These are phyloP conservation scores for Colletotrichum melonis DNA, from an alignment of 2,329 filamentous ascomycete genomes.

Conservation along the genomic window DNA sequence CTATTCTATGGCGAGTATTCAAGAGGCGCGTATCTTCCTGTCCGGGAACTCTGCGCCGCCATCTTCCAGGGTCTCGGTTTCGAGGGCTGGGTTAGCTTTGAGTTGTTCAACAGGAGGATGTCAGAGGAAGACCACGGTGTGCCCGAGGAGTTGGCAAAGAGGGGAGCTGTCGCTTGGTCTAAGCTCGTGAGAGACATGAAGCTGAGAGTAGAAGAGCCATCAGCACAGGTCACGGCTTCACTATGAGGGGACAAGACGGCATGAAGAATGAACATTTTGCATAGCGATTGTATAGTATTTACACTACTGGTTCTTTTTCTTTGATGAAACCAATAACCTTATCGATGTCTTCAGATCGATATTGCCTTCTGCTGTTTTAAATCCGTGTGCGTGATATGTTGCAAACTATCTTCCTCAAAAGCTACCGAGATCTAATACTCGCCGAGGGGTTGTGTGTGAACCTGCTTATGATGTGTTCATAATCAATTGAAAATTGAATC, in stretches of 20 bases:
- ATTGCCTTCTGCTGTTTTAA: slow-evolving; percentile 62
- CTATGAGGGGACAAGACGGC: slow-evolving; percentile 39
- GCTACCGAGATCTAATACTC: slow-evolving; percentile 78
- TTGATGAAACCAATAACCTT: neutral
- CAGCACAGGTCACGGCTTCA: slow-evolving; percentile 47
- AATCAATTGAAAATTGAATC: too few species aligned
- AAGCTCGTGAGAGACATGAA: slow-evolving; percentile 53
- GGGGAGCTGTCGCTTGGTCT: slow-evolving; percentile 62
- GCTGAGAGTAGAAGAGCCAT: slow-evolving; percentile 40
- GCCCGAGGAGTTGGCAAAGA: slow-evolving; percentile 70
- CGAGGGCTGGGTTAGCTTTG: slow-evolving; percentile 77
- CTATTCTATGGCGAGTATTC: slow-evolving; percentile 66
- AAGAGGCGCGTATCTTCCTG: slow-evolving; percentile 75
- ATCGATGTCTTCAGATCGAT: slow-evolving; percentile 36
- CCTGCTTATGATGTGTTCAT: slow-evolving; percentile 53
- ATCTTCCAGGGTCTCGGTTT: slow-evolving; percentile 74
- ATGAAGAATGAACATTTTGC: neutral
- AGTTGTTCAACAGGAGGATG: slow-evolving; percentile 74
- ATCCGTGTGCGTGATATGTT: slow-evolving; percentile 70
- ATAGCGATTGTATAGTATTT: slow-evolving; percentile 24
- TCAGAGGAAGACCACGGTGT: slow-evolving; percentile 60
- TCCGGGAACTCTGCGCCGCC: slow-evolving; percentile 68
- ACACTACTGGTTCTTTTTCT: neutral
- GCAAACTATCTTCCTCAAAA: slow-evolving; percentile 73
- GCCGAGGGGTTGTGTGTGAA: slow-evolving; percentile 75